phyloP scores from a whole-genome alignment of 2,329 filamentous ascomycete genomes.

The Aspergillus sp. region DNA sequence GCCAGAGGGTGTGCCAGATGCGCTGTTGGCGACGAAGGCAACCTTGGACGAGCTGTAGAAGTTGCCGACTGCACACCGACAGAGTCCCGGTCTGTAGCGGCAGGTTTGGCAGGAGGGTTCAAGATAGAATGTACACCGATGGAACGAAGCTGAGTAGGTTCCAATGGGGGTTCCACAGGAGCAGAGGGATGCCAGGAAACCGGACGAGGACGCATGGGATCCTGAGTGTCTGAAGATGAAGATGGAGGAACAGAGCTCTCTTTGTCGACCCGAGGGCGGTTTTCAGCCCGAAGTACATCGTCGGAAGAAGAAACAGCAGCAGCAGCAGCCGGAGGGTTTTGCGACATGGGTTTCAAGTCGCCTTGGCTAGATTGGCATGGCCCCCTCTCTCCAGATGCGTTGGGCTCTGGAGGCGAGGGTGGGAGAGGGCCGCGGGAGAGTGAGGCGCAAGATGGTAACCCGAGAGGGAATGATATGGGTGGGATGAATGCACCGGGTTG shows the following conservation, averaged over 20 bases:
- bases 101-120: conserved; percentile 29
- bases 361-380: conserved; percentile 30
- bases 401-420: conserved; percentile 25
- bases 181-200: conserved; percentile 33
- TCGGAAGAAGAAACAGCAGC: conserved; percentile 24
- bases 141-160: conserved; percentile 25
- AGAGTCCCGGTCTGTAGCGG: conserved; percentile 18
- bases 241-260: conserved; percentile 10
- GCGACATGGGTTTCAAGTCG: conserved; percentile 37
- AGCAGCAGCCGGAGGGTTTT: conserved; percentile 16
- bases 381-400: conserved; percentile 34
- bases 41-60: conserved; percentile 20
- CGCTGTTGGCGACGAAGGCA: conserved; percentile 24
- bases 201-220: conserved; percentile 23
- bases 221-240: conserved; percentile 15
- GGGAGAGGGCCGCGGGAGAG: conserved; percentile 33
- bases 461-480: conserved; percentile 27
- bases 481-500: conserved; percentile 24
- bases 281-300: conserved; percentile 19
- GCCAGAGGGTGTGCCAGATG: conserved; percentile 16
- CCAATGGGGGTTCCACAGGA: conserved; percentile 30
- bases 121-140: conserved; percentile 39
- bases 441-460: conserved; percentile 16
- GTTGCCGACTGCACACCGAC: conserved; percentile 15
- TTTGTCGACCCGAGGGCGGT: conserved; percentile 16